Evolutionary conservation across 1,284 basidiomycete species (phyloP), one percentile per base, ranked within the genome.

Genomic region (Microbotryum silenes-acaulis): DNA sequence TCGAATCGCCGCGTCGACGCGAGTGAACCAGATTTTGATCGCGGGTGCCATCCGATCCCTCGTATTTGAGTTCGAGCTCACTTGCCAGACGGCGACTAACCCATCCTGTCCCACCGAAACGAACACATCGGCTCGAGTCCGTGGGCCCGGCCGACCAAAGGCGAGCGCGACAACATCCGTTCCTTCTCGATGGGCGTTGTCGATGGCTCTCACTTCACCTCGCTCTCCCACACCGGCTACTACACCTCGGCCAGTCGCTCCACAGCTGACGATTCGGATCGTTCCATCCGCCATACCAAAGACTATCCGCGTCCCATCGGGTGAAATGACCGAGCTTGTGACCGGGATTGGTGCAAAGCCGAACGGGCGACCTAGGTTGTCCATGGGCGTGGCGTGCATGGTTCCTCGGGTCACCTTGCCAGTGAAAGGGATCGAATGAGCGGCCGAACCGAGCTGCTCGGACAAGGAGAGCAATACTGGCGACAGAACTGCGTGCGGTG

Each of bases 271-370:
- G 27, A 70, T 44, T 5, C 67, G 47, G 27, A 71, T 51, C 3
- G 48, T 56, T 4, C 70, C 70, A 54, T 71, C 67, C 3, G 58
- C 33, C 68, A 70, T 70, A 9, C 68, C 70, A 67, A 68, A 71
- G 5, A 68, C 59, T 14, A 70, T n/a, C 4, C 56, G 21, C 0
- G 53, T 55, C 1, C 63, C 66, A 42, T 70, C 70, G 33, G 55
- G 49, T 8, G 66, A 65, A 5, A 67, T 23, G 1, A 61, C 64
- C 44, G 60, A 57, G 2, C 58, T 57, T 0, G 61, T 65, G 4
- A 60, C 57, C 6, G 61, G 37, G 50, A 66, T 31, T 21, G 51
- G 6, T 60, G 56, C 2, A 66, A 51, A 46, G 4, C 58, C 25
- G 61, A 63, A 2, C 25, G 65, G 58, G 18, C 63, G 53, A 53